A percentile compares a stretch with the other conserved stretches of the same genome.
These are phyloP conservation scores for Aspergillus ochraceoroseus DNA, from an alignment of 2,329 filamentous ascomycete genomes.

Conservation along the genomic window DNA sequence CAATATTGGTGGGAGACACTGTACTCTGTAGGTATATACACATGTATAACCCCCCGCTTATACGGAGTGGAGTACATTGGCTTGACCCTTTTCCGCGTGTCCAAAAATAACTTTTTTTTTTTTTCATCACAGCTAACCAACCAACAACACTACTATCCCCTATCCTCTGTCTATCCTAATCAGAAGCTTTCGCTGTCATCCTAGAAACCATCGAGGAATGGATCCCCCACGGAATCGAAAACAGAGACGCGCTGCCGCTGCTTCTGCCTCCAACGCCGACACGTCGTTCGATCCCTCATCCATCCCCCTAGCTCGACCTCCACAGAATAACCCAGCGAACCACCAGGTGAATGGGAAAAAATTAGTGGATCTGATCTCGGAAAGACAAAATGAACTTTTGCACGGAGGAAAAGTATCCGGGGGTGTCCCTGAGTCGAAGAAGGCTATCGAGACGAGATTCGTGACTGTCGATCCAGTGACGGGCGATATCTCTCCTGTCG, in stretches of 20 bases:
- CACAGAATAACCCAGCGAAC: slow-evolving; percentile 15
- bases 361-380: slow-evolving; percentile 44
- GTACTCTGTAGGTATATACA: too few relatives aligned
- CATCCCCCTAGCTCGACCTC: slow-evolving; percentile 33
- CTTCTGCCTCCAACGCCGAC: slow-evolving; percentile 16
- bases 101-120: too few relatives aligned
- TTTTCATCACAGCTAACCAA: neutral
- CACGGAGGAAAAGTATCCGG: too few relatives aligned
- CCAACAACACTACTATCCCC: neutral
- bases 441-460: slow-evolving; percentile 26
- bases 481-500: slow-evolving; percentile 21
- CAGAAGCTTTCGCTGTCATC: too few relatives aligned
- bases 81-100: too few relatives aligned
- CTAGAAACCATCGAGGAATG: slow-evolving; percentile 18
- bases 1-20: too few relatives aligned
- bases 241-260: slow-evolving; percentile 37
- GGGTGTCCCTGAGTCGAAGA: slow-evolving; percentile 7
- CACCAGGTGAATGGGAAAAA: slow-evolving; percentile 32
- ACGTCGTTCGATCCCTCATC: slow-evolving; percentile 31
- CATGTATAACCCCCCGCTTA: too few relatives aligned
- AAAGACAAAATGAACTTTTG: slow-evolving; percentile 38
- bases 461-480: slow-evolving; percentile 31
- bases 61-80: too few relatives aligned
- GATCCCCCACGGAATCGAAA: slow-evolving; percentile 37
- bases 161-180: too few relatives aligned